phyloP scores from a whole-genome alignment of 1,284 basidiomycete genomes.

The Malassezia sympodialis region DNA sequence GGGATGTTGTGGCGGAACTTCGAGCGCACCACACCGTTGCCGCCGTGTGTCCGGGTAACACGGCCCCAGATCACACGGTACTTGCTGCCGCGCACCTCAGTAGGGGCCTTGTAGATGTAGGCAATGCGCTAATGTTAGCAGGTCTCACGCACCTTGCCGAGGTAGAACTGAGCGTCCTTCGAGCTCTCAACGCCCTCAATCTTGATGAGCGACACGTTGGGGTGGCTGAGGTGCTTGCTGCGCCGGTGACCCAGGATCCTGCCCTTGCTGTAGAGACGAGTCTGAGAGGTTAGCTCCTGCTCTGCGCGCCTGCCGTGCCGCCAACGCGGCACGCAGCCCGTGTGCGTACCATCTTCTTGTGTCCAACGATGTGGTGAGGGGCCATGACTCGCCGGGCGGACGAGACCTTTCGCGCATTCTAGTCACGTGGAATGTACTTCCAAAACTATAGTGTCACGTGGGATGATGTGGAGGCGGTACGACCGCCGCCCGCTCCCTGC shows the following conservation, averaged over 20 bases:
- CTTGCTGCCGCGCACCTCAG: slow-evolving; percentile 80
- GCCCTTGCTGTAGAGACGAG: slow-evolving; percentile 85
- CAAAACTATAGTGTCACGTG: slow-evolving; percentile 17
- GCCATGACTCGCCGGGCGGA: not conserved
- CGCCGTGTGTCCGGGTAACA: slow-evolving; percentile 53
- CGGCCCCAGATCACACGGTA: slow-evolving; percentile 95
- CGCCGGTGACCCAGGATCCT: slow-evolving; percentile 97
- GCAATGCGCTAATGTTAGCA: slow-evolving; percentile 66
- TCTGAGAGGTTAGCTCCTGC: slow-evolving; percentile 20
- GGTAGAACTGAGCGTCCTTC: slow-evolving; percentile 93
- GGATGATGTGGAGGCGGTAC: not conserved
- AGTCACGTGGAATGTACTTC: slow-evolving; percentile 8
- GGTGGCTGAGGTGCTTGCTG: slow-evolving; percentile 87
- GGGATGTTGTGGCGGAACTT: slow-evolving; percentile 97
- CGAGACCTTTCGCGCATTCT: not conserved
- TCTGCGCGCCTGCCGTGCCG: not conserved
- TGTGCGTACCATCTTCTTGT: slow-evolving; percentile 13
- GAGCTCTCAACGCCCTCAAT: slow-evolving; percentile 91
- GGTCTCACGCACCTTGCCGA: slow-evolving; percentile 72
- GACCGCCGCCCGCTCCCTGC: not conserved
- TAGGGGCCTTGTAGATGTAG: slow-evolving; percentile 93
- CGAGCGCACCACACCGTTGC: slow-evolving; percentile 89
- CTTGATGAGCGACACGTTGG: slow-evolving; percentile 87
- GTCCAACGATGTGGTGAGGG: slow-evolving; percentile 17
- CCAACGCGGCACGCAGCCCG: not conserved